These are phyloP conservation scores for Gelatoporia subvermispora DNA, from an alignment of 768 basidiomycete species.

Conservation along the genomic window DNA sequence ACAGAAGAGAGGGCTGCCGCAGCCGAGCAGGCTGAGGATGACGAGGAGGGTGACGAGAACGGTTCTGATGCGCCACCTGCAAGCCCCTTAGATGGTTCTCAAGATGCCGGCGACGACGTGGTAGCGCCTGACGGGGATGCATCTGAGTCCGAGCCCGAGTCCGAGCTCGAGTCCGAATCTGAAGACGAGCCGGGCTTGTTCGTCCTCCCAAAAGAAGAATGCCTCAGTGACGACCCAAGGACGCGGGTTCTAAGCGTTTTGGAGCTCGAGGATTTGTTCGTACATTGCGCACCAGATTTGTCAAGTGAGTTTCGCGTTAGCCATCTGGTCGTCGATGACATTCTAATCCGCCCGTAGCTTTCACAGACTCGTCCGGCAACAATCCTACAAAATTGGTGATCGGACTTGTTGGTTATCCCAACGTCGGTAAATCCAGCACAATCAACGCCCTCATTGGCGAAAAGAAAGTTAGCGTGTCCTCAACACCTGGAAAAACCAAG, in stretches of 20 bases:
- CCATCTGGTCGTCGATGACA: background rate
- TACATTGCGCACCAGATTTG: slow-evolving; percentile 64
- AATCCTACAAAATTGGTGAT: slow-evolving; percentile 65
- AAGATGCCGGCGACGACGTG: background rate
- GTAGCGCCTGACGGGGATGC: slow-evolving; percentile 11
- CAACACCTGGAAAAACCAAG: slow-evolving; percentile 97
- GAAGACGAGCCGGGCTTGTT: slow-evolving; percentile 39
- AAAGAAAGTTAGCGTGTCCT: slow-evolving; percentile 97
- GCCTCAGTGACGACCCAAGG: slow-evolving; percentile 54
- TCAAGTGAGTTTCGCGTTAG: slow-evolving; percentile 39
- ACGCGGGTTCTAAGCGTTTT: slow-evolving; percentile 77
- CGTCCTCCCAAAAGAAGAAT: slow-evolving; percentile 49
- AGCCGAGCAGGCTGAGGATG: slow-evolving; percentile 20
- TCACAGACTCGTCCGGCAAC: slow-evolving; percentile 52
- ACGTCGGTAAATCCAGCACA: slow-evolving; percentile 97
- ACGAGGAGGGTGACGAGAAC: slow-evolving; percentile 2
- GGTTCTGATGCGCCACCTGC: background rate
- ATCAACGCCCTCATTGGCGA: slow-evolving; percentile 95
- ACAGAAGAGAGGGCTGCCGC: slow-evolving; percentile 15
- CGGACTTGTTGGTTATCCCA: slow-evolving; percentile 96
- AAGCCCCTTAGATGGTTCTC: slow-evolving; percentile 11
- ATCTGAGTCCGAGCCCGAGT: slow-evolving; percentile 28
- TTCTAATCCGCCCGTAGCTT: slow-evolving; percentile 39
- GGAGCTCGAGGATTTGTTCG: slow-evolving; percentile 84
- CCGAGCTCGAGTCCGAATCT: slow-evolving; percentile 5